phyloP scores from a whole-genome alignment of 345 rosid species.

The Melastoma malabathricum region DNA sequence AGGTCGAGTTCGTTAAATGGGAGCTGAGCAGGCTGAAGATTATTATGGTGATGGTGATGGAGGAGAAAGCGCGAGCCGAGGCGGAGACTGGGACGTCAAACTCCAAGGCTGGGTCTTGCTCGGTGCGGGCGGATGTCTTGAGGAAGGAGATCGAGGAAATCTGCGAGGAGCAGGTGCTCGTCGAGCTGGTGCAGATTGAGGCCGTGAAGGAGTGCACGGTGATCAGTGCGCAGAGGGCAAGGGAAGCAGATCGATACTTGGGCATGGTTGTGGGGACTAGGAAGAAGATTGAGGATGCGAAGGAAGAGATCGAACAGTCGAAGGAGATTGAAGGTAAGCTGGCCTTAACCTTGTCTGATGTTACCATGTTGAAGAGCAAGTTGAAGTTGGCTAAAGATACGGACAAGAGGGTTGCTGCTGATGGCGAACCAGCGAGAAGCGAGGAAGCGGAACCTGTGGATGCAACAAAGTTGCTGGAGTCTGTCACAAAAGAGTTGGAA shows the following conservation, averaged over 20 bases:
- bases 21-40: constrained; percentile 68
- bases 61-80: constrained; percentile 44
- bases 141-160: constrained; percentile 54
- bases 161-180: constrained; percentile 67
- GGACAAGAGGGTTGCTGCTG: constrained; percentile 19
- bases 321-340: constrained; percentile 42
- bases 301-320: constrained; percentile 34
- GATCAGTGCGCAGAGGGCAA: constrained; percentile 34
- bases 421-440: constrained; percentile 17
- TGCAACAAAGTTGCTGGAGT: constrained; percentile 12
- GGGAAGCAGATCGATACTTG: constrained; percentile 24
- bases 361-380: constrained; percentile 43
- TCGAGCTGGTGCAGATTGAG: constrained; percentile 69
- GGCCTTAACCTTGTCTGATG: constrained; percentile 41
- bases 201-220: constrained; percentile 55
- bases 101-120: constrained; percentile 15
- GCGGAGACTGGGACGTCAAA: constrained; percentile 25
- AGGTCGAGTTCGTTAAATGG: constrained; percentile 45
- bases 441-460: constrained; percentile 14
- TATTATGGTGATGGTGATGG: constrained; percentile 42
- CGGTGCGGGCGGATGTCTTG: constrained; percentile 25
- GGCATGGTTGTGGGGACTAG: constrained; percentile 17
- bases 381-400: constrained; percentile 31
- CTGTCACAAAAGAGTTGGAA: constrained; percentile 39
- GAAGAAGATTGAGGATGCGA: constrained; percentile 20